Evolutionary conservation across 1,284 basidiomycete species (phyloP).

Genomic region (Lentinula novae-zelandiae): DNA sequence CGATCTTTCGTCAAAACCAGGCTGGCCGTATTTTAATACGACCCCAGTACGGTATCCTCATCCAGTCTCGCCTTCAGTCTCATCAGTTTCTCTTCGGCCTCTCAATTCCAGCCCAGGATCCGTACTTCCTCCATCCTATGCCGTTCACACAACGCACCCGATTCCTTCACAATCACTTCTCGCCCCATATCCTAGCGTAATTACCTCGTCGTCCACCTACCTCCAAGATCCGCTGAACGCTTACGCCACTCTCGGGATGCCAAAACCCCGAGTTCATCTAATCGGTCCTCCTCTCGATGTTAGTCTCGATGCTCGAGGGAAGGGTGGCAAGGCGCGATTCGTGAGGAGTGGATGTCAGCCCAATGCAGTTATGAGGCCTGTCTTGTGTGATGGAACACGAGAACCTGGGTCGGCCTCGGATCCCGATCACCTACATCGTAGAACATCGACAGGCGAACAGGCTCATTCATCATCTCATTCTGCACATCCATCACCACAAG

Average conservation of each 20-base stretch:
- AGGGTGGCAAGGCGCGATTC: conserved; percentile 42
- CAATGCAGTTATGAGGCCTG: conserved; percentile 82
- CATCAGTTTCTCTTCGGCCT: conserved; percentile 30
- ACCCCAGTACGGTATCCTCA: background rate
- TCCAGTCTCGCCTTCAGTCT: conserved; percentile 21
- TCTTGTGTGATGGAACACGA: conserved; percentile 46
- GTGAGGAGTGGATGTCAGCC: conserved; percentile 85
- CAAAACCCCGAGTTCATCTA: conserved; percentile 77
- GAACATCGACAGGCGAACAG: background rate
- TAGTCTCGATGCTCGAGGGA: conserved; percentile 28
- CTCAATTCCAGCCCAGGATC: conserved; percentile 33
- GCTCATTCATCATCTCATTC: background rate
- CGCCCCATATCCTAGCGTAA: conserved; percentile 51
- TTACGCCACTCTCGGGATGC: conserved; percentile 69
- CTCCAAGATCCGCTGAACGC: conserved; percentile 65
- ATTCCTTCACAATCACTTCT: conserved; percentile 48
- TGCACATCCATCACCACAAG: background rate
- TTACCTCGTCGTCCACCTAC: conserved; percentile 60
- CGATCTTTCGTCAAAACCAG: background rate
- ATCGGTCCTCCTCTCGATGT: conserved; percentile 79
- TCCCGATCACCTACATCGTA: background rate
- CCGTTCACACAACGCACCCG: conserved; percentile 45
- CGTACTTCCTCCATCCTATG: conserved; percentile 47
- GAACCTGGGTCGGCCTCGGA: background rate
- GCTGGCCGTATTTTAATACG: background rate